phyloP scores from a whole-genome alignment of 2,329 filamentous ascomycete species.

The Cladorrhinum sp. region DNA sequence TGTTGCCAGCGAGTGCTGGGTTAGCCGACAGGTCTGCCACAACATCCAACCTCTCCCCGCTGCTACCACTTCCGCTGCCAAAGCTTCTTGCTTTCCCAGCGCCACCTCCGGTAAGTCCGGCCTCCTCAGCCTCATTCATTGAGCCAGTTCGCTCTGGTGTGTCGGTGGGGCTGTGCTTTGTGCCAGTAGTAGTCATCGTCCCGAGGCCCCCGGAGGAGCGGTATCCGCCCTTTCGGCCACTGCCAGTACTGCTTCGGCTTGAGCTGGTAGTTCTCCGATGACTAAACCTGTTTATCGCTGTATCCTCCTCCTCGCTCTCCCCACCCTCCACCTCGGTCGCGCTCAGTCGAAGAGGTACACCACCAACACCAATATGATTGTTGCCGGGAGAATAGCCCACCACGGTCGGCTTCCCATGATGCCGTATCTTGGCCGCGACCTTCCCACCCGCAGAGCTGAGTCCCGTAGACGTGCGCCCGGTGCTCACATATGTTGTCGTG shows the following conservation, averaged over 20 bases:
- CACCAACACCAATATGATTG: conserved; percentile 71
- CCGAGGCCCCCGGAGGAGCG: conserved; percentile 48
- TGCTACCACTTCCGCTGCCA: conserved; percentile 48
- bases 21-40: conserved; percentile 51
- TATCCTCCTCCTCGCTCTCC: conserved; percentile 74
- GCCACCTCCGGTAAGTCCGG: conserved; percentile 32
- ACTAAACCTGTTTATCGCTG: conserved; percentile 47
- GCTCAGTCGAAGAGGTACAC: conserved; percentile 86
- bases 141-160: conserved; percentile 56
- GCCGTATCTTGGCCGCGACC: conserved; percentile 82
- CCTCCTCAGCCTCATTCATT: conserved; percentile 43
- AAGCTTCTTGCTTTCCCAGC: conserved; percentile 51
- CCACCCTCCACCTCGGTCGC: conserved; percentile 94
- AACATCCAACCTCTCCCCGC: conserved; percentile 59
- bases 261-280: conserved; percentile 74
- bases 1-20: conserved; percentile 56
- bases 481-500: conserved; percentile 43
- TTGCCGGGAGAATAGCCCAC: conserved; percentile 74
- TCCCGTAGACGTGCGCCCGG: conserved; percentile 59
- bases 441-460: conserved; percentile 56
- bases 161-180: conserved; percentile 51
- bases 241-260: conserved; percentile 65
- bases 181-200: conserved; percentile 30
- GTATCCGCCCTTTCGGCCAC: conserved; percentile 50
- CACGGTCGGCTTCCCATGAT: conserved; percentile 76